Evolutionary conservation across 495 filamentous ascomycete genomes (phyloP), one percentile per base, ranked within the genome.

Genomic region (Daldinia decipiens): DNA sequence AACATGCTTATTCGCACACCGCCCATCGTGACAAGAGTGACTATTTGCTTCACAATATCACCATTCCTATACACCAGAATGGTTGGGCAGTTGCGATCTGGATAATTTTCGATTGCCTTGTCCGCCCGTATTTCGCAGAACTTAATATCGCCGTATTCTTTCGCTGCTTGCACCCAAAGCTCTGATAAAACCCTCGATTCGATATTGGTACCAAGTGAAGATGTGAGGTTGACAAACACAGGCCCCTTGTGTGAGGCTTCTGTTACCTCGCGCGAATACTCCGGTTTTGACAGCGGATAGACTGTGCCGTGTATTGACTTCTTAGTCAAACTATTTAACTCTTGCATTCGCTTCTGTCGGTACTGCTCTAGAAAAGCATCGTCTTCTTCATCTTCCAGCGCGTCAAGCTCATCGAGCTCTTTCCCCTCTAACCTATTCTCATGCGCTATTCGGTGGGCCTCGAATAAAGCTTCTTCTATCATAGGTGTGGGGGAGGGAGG

Each of bases 81-180:
- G 6, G 95, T 99, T 8, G 95, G 95, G 54, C 93, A 96, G 75
- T 98, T 98, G 58, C 86, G 85, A 76, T 98, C 96, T 15, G 95
- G 95, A 78, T 98, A 99, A 21, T 91, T 91, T 80, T 98, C 95
- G 74, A 99, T 97, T 63, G 95, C 97, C 87, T 97, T 89, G 75
- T 94, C 90, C 2, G 88, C 95, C 71, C 89, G 85, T 51, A 99
- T 98, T 80, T 99, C 93, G 77, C 94, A 98, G 82, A 99, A 99
- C 80, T 99, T 99, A 76, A 98, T 80, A 64, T 99, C 94, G 31
- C 93, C 93, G 74, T 90, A 98, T 74, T 93, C 92, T 61, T 78
- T 79, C 15, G 95, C 95, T 65, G 94, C 82, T 74, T 92, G 87
- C 21, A 91, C 84, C 95, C 95, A 99, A n/a, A 98, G 82, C 74